Percentiles rank a stretch among this genome's conserved stretches.
These are phyloP conservation scores for Colletotrichum musae DNA, from an alignment of 2,329 filamentous ascomycete genomes.

Conservation along the genomic window DNA sequence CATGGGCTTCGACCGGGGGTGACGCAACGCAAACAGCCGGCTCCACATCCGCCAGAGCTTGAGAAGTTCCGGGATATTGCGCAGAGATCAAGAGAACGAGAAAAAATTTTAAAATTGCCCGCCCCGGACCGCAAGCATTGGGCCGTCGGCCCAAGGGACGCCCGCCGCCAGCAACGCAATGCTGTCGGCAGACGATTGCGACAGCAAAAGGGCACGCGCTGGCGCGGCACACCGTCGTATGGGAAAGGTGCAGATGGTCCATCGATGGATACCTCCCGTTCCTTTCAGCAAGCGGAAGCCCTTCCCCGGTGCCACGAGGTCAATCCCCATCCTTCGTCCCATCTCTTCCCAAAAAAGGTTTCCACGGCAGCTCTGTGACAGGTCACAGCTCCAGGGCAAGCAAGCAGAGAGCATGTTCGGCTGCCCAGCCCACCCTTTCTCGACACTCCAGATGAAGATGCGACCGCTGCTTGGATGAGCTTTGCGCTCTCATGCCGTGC, in stretches of 20 bases:
- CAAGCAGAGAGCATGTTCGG: conserved; percentile 15
- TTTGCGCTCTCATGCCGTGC: not conserved
- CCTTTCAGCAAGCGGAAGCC: conserved; percentile 31
- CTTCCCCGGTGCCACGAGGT: conserved; percentile 41
- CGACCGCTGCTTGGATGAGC: not conserved
- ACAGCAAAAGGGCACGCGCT: not conserved
- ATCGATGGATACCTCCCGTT: not conserved
- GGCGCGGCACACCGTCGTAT: not conserved
- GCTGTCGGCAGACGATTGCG: not conserved
- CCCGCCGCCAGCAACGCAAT: conserved; percentile 11
- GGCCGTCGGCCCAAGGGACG: conserved; percentile 4
- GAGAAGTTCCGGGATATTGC: conserved; percentile 35
- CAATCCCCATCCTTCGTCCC: conserved; percentile 35
- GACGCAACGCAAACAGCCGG: conserved; percentile 29
- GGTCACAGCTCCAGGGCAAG: conserved; percentile 19
- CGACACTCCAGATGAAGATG: conserved; percentile 11
- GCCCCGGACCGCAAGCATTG: not conserved
- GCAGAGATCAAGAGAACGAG: conserved; percentile 29
- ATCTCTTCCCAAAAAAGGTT: conserved; percentile 29
- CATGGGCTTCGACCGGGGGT: conserved; percentile 23
- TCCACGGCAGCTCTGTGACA: conserved; percentile 25
- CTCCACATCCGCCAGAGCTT: conserved; percentile 25
- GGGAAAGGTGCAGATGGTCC: not conserved
- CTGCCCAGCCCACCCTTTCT: not conserved
- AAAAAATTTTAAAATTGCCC: conserved; percentile 38